Evolutionary conservation across 768 basidiomycete genomes (phyloP), one percentile per base, ranked within the genome.

Genomic region (Fomitopsis pulvina): DNA sequence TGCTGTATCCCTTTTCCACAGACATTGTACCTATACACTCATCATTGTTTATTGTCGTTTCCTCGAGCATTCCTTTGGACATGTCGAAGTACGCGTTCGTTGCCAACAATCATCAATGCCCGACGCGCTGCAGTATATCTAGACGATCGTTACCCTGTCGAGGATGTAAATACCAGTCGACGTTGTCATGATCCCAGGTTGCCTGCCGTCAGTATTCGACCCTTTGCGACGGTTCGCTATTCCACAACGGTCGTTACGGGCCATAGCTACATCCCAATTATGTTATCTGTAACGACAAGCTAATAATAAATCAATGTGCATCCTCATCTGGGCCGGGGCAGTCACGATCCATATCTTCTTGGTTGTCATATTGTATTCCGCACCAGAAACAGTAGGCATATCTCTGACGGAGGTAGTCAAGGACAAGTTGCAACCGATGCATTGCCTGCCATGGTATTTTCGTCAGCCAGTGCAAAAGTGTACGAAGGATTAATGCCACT

Each of bases 381-480:
- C 91, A 93, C 87, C 89, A 92, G 65, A 91, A 92, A 62, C 91
- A 92, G 62, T 92, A 92, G 4, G 72, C 62, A 63, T 91, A 79
- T 52, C 71, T 75, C 32, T 78, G 72, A 22, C 91, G 84, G 43
- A 93, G 75, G 64, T 93, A 90, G 4, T 77, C 68, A 22, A 92
- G 70, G 16, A 90, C 79, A 41, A 84, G 68, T 32, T 73, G 66
- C 29, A 92, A 73, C 27, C 87, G 77, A 66, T 87, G 82, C 54
- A 75, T 74, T 53, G 87, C 79, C 91, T 93, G 59, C 45, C 39
- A 8, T 32, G 12, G 12, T 10, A 18, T 3, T n/a, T 28, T 12
- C 43, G 40, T 30, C 18, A 34, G 30, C 40, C 41, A 24, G 12
- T 16, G 20, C 14, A 26, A 18, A 29, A 50, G 25, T 25, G 22